phyloP scores from a whole-genome alignment of 768 basidiomycete genomes.

The Pleurotus eryngii region DNA sequence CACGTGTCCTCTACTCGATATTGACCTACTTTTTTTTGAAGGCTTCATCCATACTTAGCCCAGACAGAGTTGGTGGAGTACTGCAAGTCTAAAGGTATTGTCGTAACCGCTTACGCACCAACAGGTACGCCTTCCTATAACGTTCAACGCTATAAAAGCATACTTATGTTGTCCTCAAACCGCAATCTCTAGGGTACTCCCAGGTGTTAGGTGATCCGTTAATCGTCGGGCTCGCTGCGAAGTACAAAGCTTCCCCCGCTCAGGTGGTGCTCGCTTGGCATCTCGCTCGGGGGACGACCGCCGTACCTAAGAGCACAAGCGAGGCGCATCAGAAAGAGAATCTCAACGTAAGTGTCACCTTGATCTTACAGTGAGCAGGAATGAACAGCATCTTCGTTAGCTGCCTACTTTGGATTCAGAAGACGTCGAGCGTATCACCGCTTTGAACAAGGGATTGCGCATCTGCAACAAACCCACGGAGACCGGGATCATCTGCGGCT shows the following conservation, averaged over 20 bases:
- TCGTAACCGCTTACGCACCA: slow-evolving; percentile 47
- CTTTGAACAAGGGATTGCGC: too few species aligned
- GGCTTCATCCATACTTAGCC: slow-evolving; percentile 47
- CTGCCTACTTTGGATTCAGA: too few species aligned
- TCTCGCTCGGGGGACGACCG: slow-evolving; percentile 37
- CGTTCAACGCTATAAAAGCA: too few species aligned
- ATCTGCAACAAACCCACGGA: too few species aligned
- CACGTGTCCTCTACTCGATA: not conserved
- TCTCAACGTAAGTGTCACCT: slow-evolving; percentile 31
- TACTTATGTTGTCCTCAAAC: not conserved
- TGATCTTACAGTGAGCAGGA: too few species aligned
- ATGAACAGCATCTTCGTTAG: too few species aligned
- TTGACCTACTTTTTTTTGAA: slow-evolving; percentile 12
- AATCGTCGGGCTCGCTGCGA: slow-evolving; percentile 41
- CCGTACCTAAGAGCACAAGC: slow-evolving; percentile 49
- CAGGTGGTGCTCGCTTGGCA: slow-evolving; percentile 55
- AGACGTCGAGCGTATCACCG: too few species aligned
- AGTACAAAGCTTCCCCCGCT: slow-evolving; percentile 41
- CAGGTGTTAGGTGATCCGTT: slow-evolving; percentile 43
- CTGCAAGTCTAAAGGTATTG: slow-evolving; percentile 46
- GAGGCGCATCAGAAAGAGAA: slow-evolving; percentile 47
- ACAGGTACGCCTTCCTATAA: slow-evolving; percentile 28
- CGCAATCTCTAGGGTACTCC: slow-evolving; percentile 30
- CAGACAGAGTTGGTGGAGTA: slow-evolving; percentile 45
- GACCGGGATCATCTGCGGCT: too few species aligned